Percentiles rank a stretch among this genome's conserved stretches.
phyloP scores from a whole-genome alignment of 2,329 filamentous ascomycete genomes.

The Penicillium griseofulvum region DNA sequence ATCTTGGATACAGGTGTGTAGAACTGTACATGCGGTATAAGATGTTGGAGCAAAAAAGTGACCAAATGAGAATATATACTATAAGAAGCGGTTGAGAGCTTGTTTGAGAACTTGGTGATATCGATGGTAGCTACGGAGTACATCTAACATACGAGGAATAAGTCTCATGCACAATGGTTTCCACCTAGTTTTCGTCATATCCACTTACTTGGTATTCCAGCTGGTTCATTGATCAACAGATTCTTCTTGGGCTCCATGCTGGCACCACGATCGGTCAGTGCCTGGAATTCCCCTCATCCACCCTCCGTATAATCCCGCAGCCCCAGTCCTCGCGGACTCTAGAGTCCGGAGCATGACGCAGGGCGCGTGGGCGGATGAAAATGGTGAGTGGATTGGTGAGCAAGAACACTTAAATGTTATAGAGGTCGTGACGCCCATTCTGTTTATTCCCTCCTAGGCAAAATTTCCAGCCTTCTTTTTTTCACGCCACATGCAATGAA shows the following conservation, averaged over 20 bases:
- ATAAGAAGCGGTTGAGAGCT: not conserved
- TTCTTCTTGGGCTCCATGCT: slow-evolving; percentile 2
- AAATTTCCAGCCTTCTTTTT: not conserved
- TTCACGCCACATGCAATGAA: slow-evolving; percentile 17
- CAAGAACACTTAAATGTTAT: not conserved
- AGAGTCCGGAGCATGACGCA: slow-evolving; percentile 21
- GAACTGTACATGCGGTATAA: not conserved
- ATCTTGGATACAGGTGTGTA: slow-evolving; percentile 8
- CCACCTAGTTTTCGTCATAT: not conserved
- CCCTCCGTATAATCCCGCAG: slow-evolving; percentile 14
- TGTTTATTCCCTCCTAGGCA: not conserved
- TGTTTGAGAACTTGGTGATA: not conserved
- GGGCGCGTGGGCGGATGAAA: no score
- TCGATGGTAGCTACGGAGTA: not conserved
- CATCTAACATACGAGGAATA: not conserved
- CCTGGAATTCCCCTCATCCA: slow-evolving; percentile 10
- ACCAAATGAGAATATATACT: not conserved
- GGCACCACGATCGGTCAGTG: slow-evolving; percentile 2
- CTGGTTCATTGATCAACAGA: not conserved
- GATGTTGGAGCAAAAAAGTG: not conserved
- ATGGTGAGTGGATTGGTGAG: not conserved
- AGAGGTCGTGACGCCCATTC: not conserved
- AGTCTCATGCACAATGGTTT: not conserved
- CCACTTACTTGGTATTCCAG: not conserved
- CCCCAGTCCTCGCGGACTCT: slow-evolving; percentile 17